These are phyloP conservation scores for Pleurotus cornucopiae DNA, from an alignment of 768 basidiomycete species.

Conservation along the genomic window DNA sequence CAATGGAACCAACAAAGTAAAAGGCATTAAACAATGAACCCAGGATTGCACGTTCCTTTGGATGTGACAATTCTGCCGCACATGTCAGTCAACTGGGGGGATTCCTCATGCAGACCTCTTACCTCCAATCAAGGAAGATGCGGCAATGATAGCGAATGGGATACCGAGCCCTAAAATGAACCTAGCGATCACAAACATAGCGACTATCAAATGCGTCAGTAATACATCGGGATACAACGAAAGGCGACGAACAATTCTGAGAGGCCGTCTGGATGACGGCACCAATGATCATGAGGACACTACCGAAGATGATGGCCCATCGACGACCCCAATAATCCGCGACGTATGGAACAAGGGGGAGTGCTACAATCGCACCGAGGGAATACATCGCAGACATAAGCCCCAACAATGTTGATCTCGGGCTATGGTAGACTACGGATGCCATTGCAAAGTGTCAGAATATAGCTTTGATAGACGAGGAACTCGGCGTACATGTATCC, in stretches of 20 bases:
- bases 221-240: neutral
- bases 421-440: constrained; percentile 45
- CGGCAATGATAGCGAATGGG: constrained; percentile 58
- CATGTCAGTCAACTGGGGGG: neutral
- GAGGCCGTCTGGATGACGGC: constrained; percentile 41
- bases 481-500: constrained; percentile 40
- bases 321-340: constrained; percentile 50
- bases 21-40: constrained; percentile 63
- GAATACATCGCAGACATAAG: constrained; percentile 57
- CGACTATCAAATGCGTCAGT: constrained; percentile 29
- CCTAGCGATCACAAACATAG: constrained; percentile 55
- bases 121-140: constrained; percentile 62
- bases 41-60: constrained; percentile 63
- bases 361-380: constrained; percentile 50
- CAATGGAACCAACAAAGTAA: constrained; percentile 58
- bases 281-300: constrained; percentile 45
- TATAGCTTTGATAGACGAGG: neutral
- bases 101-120: neutral
- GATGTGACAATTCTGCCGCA: constrained; percentile 54
- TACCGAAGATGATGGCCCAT: constrained; percentile 47
- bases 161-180: constrained; percentile 57
- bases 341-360: constrained; percentile 49
- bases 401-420: constrained; percentile 52
- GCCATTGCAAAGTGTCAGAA: neutral
- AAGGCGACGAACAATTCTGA: constrained; percentile 38